A percentile compares a stretch with the other conserved stretches of the same genome.
Conservation (phyloP, 2,329 filamentous ascomycete species). For the Talaromyces albobiverticillius region DNA sequence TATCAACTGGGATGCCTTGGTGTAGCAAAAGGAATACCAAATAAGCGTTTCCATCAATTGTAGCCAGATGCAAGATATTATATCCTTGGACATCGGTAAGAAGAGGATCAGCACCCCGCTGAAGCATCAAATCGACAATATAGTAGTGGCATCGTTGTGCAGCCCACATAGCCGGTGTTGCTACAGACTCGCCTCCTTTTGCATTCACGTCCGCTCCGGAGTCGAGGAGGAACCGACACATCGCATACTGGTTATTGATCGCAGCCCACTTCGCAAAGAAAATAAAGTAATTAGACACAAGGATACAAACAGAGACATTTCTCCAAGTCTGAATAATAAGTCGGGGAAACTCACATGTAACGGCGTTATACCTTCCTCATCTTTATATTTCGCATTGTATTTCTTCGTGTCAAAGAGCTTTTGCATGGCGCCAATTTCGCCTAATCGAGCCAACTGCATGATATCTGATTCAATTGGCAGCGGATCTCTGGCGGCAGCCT, state of each 20-base stretch:
- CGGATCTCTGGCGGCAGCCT: constrained; percentile 24
- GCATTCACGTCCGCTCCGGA: constrained; percentile 86
- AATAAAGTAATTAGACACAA: constrained; percentile 18
- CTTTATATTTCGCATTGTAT: constrained; percentile 76
- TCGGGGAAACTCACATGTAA: constrained; percentile 64
- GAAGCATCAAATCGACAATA: constrained; percentile 85
- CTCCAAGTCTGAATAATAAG: not conserved
- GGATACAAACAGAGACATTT: not conserved
- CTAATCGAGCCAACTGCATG: constrained; percentile 90
- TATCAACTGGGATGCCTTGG: constrained; percentile 92
- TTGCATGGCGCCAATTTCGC: constrained; percentile 82
- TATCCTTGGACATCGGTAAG: constrained; percentile 94
- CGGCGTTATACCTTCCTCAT: constrained; percentile 92
- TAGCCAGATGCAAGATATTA: constrained; percentile 95
- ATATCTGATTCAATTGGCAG: constrained; percentile 68
- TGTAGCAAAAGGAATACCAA: constrained; percentile 86
- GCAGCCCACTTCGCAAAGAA: constrained; percentile 75
- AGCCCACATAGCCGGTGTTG: constrained; percentile 94
- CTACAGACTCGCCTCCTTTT: constrained; percentile 91
- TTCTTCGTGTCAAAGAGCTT: constrained; percentile 82
- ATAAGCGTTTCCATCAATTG: constrained; percentile 93
- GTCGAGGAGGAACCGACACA: constrained; percentile 92
- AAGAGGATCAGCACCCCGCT: constrained; percentile 87
- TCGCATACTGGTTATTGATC: constrained; percentile 97
- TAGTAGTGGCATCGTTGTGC: constrained; percentile 97